phyloP scores from a whole-genome alignment of 169 alveolate genomes.

The Plasmodium billcollinsi region DNA sequence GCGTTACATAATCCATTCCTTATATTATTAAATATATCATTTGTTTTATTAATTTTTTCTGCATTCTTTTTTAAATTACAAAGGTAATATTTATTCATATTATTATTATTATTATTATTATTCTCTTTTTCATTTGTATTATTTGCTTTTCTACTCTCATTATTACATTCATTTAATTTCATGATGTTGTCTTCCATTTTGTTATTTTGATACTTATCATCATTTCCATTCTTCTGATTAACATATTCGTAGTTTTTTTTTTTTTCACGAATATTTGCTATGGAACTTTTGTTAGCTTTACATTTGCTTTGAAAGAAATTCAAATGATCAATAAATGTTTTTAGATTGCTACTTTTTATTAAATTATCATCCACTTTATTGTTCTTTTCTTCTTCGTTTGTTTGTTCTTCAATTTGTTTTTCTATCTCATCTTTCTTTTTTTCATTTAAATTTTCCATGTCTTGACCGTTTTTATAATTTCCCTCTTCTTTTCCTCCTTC shows the following conservation, averaged over 20 bases:
- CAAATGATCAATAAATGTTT: conserved; percentile 20
- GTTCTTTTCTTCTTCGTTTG: not conserved
- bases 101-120: not conserved
- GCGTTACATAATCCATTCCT: not conserved
- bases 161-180: not conserved
- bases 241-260: not conserved
- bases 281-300: conserved; percentile 2
- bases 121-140: not conserved
- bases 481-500: not conserved
- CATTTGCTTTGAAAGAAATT: conserved; percentile 55
- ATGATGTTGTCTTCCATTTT: not conserved
- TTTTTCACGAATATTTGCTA: not conserved
- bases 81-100: no score
- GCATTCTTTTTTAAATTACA: no score
- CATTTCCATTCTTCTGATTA: not conserved
- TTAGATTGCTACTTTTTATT: conserved; percentile 20
- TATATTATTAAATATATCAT: not conserved
- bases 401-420: not conserved
- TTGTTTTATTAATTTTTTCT: not conserved
- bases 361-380: not conserved
- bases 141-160: not conserved
- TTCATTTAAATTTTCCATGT: not conserved
- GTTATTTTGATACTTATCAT: conserved; percentile 5
- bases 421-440: no score
- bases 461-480: not conserved